Evolutionary conservation across 441 rosid genomes (phyloP).

Genomic region (Croton setiger): DNA sequence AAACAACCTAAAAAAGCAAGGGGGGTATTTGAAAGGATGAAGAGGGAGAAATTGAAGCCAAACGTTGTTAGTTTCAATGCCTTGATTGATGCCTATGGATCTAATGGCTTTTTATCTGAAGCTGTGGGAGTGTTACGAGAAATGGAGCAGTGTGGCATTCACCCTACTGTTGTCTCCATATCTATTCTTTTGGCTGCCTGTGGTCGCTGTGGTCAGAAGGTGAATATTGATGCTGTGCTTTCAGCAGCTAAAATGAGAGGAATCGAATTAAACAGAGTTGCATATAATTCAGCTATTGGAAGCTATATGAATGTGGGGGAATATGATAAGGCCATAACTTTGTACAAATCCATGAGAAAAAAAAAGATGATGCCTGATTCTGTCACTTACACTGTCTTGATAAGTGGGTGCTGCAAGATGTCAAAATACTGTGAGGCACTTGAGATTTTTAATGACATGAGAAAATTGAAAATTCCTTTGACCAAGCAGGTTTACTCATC

Average conservation of each 20-base stretch:
- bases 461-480: constrained; percentile 48
- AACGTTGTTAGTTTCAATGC: constrained; percentile 79
- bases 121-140: constrained; percentile 68
- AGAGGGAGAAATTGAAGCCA: constrained; percentile 59
- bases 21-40: constrained; percentile 71
- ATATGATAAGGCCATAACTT: constrained; percentile 57
- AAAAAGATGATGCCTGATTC: constrained; percentile 62
- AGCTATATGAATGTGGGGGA: constrained; percentile 81
- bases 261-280: constrained; percentile 70
- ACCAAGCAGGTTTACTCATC: constrained; percentile 84
- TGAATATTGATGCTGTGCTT: constrained; percentile 71
- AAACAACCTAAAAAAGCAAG: constrained; percentile 69
- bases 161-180: constrained; percentile 75
- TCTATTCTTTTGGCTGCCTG: constrained; percentile 88
- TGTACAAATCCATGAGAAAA: constrained; percentile 71
- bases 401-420: constrained; percentile 77
- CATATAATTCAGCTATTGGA: constrained; percentile 86
- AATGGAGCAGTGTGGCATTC: constrained; percentile 74
- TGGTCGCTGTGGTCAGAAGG: constrained; percentile 66
- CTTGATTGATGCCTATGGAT: constrained; percentile 85
- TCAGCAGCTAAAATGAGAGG: constrained; percentile 75
- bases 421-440: constrained; percentile 69
- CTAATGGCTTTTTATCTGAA: constrained; percentile 69
- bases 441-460: constrained; percentile 63
- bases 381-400: constrained; percentile 73